Conservation (phyloP, 2,329 filamentous ascomycete species). For the Ceratocystis variospora region DNA sequence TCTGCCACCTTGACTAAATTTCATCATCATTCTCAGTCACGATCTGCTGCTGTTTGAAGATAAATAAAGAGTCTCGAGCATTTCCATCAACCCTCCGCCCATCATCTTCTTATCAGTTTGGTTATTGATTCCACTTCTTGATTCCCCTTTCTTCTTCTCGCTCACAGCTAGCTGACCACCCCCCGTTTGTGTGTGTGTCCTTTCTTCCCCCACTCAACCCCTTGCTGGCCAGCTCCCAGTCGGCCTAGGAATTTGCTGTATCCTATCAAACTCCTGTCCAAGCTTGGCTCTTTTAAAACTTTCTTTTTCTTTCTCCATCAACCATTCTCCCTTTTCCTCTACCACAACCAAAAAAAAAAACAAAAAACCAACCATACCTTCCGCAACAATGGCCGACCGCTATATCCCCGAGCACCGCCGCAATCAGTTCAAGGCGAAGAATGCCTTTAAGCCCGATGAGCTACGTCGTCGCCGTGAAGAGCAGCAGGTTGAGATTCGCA, state of each 20-base stretch:
- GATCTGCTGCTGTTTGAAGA: background rate
- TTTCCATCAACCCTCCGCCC: background rate
- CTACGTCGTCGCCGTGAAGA: constrained; percentile 95
- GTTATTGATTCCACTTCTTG: constrained; percentile 2
- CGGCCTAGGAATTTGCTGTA: background rate
- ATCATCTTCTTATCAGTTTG: background rate
- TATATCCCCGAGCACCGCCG: constrained; percentile 99
- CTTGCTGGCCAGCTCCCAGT: constrained; percentile 1
- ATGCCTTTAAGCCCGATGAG: constrained; percentile 97
- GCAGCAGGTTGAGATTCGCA: constrained; percentile 97
- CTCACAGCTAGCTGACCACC: constrained; percentile 13
- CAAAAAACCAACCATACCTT: constrained; percentile 22
- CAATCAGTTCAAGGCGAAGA: constrained; percentile 99
- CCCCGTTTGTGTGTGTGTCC: constrained; percentile 6
- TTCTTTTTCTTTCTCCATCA: constrained; percentile 14
- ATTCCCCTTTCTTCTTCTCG: constrained; percentile 17
- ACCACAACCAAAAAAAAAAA: background rate
- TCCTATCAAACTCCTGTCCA: constrained; percentile 19
- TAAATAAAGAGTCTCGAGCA: background rate
- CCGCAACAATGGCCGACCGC: constrained; percentile 76
- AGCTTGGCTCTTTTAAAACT: constrained; percentile 17
- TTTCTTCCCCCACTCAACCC: constrained; percentile 5
- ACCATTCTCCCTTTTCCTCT: constrained; percentile 17
- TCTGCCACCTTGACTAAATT: constrained; percentile 2
- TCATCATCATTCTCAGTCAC: background rate